Conservation (phyloP, 2,329 filamentous ascomycete species). For the Sclerotinia spermophila region DNA sequence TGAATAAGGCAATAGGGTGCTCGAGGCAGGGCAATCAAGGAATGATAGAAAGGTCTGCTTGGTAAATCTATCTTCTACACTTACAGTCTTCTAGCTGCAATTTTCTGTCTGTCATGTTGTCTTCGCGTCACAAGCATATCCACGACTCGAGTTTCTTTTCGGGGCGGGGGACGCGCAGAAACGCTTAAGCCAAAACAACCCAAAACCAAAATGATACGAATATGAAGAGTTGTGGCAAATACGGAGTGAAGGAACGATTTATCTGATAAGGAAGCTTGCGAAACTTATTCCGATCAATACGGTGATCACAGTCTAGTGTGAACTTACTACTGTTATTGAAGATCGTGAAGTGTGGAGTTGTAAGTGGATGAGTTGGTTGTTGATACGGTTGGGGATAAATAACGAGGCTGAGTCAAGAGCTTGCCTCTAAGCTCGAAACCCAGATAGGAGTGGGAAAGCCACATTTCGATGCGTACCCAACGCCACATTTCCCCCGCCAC, state of each 20-base stretch:
- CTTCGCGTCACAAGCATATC: conserved; percentile 59
- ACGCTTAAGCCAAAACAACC: conserved; percentile 18
- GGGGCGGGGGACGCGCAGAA: conserved; percentile 22
- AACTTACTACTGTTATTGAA: neutral
- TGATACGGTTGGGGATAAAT: neutral
- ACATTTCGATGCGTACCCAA: neutral
- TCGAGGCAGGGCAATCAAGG: neutral
- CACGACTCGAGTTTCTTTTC: conserved; percentile 32
- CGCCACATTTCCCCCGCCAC: conserved; percentile 7
- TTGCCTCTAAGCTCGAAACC: neutral
- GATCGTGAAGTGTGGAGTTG: neutral
- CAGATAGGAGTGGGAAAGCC: neutral
- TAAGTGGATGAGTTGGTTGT: conserved; percentile 15
- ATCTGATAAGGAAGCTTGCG: neutral
- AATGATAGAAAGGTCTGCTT: neutral
- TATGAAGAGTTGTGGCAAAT: conserved; percentile 20
- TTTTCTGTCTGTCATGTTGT: conserved; percentile 69
- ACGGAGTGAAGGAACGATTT: conserved; percentile 1
- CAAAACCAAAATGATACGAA: conserved; percentile 20
- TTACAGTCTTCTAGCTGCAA: conserved; percentile 89
- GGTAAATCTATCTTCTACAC: conserved; percentile 29
- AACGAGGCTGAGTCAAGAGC: conserved; percentile 15
- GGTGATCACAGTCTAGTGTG: neutral
- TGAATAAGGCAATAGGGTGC: conserved; percentile 2
- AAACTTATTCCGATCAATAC: neutral